These are phyloP conservation scores for Ilyonectria sp. DNA, from an alignment of 2,329 filamentous ascomycete species.

Conservation along the genomic window DNA sequence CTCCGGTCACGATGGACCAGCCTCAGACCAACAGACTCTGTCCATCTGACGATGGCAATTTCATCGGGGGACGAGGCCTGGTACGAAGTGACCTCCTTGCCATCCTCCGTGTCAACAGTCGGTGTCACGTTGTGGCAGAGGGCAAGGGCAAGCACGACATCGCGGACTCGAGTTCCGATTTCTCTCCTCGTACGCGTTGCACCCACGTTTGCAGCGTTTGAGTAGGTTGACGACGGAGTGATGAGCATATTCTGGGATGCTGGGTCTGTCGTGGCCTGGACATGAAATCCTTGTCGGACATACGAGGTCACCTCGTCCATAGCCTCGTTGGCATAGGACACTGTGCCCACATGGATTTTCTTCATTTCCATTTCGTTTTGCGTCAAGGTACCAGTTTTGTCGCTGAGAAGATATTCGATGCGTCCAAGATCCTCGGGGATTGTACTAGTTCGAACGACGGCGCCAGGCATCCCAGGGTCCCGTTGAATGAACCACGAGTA, in stretches of 20 bases:
- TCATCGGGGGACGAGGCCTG: constrained; percentile 98
- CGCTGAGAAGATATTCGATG: constrained; percentile 95
- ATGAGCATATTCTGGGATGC: constrained; percentile 69
- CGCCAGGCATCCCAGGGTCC: constrained; percentile 90
- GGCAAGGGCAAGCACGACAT: constrained; percentile 92
- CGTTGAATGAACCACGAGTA: constrained; percentile 97
- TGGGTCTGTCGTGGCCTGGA: constrained; percentile 62
- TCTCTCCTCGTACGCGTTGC: constrained; percentile 91
- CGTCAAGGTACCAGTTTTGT: constrained; percentile 98
- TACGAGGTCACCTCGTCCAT: constrained; percentile 97
- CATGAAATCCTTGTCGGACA: constrained; percentile 85
- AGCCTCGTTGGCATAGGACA: constrained; percentile 97
- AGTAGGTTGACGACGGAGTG: constrained; percentile 82
- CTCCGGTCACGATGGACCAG: constrained; percentile 89
- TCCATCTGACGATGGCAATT: constrained; percentile 97
- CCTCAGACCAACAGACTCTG: constrained; percentile 90
- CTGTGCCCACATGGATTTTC: constrained; percentile 97
- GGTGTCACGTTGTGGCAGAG: constrained; percentile 98
- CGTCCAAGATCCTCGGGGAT: constrained; percentile 97
- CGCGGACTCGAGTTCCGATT: constrained; percentile 92
- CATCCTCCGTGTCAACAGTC: constrained; percentile 82
- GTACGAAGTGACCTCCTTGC: constrained; percentile 84
- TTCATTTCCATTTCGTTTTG: constrained; percentile 99
- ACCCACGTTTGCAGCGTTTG: constrained; percentile 70
- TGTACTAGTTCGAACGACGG: constrained; percentile 95